A percentile compares a stretch with the other conserved stretches of the same genome.
These are phyloP conservation scores for Telopea speciosissima DNA, from an alignment of 177 flowering plant species.

Conservation along the genomic window DNA sequence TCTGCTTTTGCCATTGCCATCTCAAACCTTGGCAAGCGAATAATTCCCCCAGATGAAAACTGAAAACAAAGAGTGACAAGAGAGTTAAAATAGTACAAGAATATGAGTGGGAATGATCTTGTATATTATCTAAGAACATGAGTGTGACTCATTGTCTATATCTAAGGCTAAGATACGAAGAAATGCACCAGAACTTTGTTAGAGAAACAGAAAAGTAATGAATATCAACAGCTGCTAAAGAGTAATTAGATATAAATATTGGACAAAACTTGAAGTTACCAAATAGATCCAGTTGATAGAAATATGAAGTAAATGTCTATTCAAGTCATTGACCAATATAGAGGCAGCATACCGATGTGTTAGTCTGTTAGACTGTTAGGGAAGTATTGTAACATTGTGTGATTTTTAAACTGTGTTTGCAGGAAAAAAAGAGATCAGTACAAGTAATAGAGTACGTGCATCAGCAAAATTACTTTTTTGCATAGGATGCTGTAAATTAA, in stretches of 20 bases:
- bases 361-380: too few relatives aligned
- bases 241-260: too few relatives aligned
- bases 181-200: background rate
- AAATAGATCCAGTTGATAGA: background rate
- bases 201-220: background rate
- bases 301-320: background rate
- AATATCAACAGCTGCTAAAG: background rate
- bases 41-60: slow-evolving; percentile 84
- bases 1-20: slow-evolving; percentile 89
- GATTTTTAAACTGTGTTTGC: background rate
- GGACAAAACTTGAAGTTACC: background rate
- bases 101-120: background rate
- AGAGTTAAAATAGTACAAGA: background rate
- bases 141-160: background rate
- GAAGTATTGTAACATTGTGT: background rate
- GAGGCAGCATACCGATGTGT: background rate
- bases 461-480: too few relatives aligned
- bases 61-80: slow-evolving; percentile 19
- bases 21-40: slow-evolving; percentile 92
- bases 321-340: background rate
- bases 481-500: background rate
- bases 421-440: background rate
- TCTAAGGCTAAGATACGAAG: background rate
- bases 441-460: background rate
- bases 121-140: background rate